Conservation (phyloP, 177 flowering plant species). For the Vitis hybrid region DNA sequence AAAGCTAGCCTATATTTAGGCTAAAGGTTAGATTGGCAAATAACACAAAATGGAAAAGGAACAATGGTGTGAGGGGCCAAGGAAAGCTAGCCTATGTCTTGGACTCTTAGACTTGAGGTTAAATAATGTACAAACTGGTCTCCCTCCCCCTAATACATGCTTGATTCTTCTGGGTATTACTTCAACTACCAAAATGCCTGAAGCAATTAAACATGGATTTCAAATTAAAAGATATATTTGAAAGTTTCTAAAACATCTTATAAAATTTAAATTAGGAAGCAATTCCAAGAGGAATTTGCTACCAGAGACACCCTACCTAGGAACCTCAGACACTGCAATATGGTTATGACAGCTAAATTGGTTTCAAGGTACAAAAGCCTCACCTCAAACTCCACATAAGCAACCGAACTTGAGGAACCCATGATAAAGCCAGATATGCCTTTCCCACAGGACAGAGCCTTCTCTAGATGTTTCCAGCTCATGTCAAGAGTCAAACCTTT, state of each 20-base stretch:
- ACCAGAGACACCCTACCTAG: neutral
- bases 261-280: neutral
- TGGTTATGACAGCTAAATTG: neutral
- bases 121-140: too few relatives aligned
- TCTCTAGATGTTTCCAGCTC: conserved; percentile 30
- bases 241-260: neutral
- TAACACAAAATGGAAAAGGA: too few relatives aligned
- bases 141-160: too few relatives aligned
- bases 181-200: too few relatives aligned
- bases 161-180: too few relatives aligned
- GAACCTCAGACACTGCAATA: too few relatives aligned
- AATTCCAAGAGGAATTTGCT: neutral
- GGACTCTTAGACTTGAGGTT: too few relatives aligned
- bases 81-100: too few relatives aligned
- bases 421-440: conserved; percentile 28
- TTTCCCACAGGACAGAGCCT: conserved; percentile 32
- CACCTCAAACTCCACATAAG: conserved; percentile 53
- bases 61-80: too few relatives aligned
- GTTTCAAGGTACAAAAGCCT: conserved; percentile 9
- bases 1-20: too few relatives aligned
- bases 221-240: neutral
- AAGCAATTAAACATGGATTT: too few relatives aligned
- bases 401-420: conserved; percentile 39
- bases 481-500: conserved; percentile 26
- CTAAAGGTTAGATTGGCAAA: too few relatives aligned